Base-by-base conservation (phyloP, 495 filamentous ascomycete species). In the Podospora comata region DNA sequence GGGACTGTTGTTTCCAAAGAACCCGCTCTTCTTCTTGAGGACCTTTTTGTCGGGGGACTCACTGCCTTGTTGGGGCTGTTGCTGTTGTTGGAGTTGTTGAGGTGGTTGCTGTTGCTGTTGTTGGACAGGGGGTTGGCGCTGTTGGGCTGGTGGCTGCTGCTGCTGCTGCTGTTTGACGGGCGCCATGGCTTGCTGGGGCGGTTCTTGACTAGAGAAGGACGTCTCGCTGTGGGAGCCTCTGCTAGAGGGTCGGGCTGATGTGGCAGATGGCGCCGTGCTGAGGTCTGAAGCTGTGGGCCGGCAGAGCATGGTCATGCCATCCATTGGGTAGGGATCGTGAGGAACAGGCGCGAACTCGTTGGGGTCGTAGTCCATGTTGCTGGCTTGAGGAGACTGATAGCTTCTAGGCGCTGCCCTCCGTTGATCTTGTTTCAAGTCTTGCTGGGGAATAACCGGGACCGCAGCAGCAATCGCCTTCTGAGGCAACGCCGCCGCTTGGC, bases 281-380 rank as follows among this genome's bases (percentile, higher is more conserved):
- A 89, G 87, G 57, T 96, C 94, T 23, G 93, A 97, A 57, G 91
- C 90, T 59, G 92, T 89, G 0, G 89, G 92, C 27, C 95, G 88
- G 79, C 96, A 98, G 70, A 97, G 91, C 91, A 98, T 97, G 2
- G 95, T 98, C 96, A 98, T 98, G 39, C 95, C 96, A 76, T 99
- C 95, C 72, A 91, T 88, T 4, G 94, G 95, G 74, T 97, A 97
- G 20, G 93, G 91, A 71, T 98, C 96, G 75, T 97, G 93, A 44
- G 94, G 94, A 18, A 96, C 85, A 27, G 85, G 78, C 2, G 87
- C 80, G 65, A 92, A 86, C 67, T 91, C 87, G 28, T 85, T 85
- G 67, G 79, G 67, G 65, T 90, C 86, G 70, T 90, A 78, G n/a
- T 78, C 76, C 19, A 78, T 27, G 64, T 75, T 75, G 69, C 55